Evolutionary conservation across 2,329 filamentous ascomycete genomes (phyloP).

Genomic region (Sporothrix phasma): DNA sequence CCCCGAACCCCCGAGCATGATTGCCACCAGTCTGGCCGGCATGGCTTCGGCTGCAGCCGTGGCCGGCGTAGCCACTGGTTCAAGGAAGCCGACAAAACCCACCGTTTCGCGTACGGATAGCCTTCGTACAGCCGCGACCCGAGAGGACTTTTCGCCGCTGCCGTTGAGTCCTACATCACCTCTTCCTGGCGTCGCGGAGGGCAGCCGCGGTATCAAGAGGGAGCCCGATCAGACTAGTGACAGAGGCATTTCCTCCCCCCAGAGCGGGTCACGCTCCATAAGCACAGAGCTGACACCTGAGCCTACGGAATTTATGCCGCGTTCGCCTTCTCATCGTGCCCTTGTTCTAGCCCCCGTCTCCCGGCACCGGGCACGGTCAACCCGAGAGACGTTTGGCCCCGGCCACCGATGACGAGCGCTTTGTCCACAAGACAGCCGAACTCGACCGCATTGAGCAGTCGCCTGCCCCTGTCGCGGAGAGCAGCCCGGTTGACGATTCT

Average conservation of each 20-base stretch:
- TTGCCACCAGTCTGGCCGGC: slow-evolving; percentile 13
- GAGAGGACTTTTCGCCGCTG: slow-evolving; percentile 16
- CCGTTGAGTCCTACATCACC: slow-evolving; percentile 20
- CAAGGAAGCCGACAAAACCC: slow-evolving; percentile 8
- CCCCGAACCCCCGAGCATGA: neutral
- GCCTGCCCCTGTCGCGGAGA: slow-evolving; percentile 16
- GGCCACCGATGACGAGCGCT: slow-evolving; percentile 28
- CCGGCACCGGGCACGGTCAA: slow-evolving; percentile 41
- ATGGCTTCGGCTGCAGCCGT: slow-evolving; percentile 10
- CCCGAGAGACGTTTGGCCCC: slow-evolving; percentile 44
- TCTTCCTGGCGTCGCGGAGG: slow-evolving; percentile 5
- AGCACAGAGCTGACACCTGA: slow-evolving; percentile 15
- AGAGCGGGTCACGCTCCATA: neutral
- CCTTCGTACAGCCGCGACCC: neutral
- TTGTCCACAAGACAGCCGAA: slow-evolving; percentile 27
- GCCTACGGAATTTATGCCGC: slow-evolving; percentile 15
- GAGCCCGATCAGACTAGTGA: neutral
- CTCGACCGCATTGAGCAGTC: slow-evolving; percentile 28
- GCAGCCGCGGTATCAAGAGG: neutral
- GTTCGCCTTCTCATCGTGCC: slow-evolving; percentile 12
- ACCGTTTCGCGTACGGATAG: slow-evolving; percentile 12
- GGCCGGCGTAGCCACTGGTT: neutral
- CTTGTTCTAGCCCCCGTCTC: slow-evolving; percentile 22
- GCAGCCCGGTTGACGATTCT: neutral
- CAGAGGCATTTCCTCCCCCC: neutral